A percentile compares a stretch with the other conserved stretches of the same genome.
Conservation (phyloP, 2,329 filamentous ascomycete genomes). For the Sporothrix schenckii region DNA sequence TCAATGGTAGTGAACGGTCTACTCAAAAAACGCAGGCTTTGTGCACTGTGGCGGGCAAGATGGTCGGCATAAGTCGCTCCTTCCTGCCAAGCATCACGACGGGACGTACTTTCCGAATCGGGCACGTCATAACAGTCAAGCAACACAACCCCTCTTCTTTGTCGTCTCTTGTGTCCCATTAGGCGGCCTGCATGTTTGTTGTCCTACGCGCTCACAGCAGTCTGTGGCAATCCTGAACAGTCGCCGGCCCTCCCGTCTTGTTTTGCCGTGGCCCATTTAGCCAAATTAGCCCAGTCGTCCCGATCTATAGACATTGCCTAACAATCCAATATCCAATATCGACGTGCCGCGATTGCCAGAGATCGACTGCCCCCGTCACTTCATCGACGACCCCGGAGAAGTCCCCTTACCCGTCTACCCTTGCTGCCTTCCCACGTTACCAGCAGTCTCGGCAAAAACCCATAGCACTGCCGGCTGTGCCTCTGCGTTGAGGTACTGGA, state of each 20-base stretch:
- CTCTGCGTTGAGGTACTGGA: background rate
- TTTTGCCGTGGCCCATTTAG: background rate
- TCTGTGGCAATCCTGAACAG: no score
- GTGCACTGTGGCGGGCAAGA: background rate
- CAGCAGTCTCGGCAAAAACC: no score
- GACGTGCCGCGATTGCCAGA: no score
- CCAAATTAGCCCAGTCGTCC: no score
- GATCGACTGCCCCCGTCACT: no score
- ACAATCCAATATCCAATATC: no score
- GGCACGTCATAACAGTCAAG: background rate
- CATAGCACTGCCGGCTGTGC: background rate
- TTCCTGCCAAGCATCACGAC: background rate
- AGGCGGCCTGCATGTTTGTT: constrained; percentile 4
- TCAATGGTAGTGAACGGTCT: no score
- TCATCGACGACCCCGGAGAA: no score
- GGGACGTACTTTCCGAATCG: background rate
- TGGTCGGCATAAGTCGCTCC: background rate
- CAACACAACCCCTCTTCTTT: background rate
- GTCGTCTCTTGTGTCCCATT: background rate
- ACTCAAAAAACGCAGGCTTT: no score
- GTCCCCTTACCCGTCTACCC: no score
- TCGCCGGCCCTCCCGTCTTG: background rate
- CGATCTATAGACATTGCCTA: no score
- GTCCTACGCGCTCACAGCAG: background rate
- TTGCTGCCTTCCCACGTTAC: no score